Percentiles rank a stretch among this genome's conserved stretches.
phyloP scores from a whole-genome alignment of 306 rosid genomes.

The Lathyrus aphaca region DNA sequence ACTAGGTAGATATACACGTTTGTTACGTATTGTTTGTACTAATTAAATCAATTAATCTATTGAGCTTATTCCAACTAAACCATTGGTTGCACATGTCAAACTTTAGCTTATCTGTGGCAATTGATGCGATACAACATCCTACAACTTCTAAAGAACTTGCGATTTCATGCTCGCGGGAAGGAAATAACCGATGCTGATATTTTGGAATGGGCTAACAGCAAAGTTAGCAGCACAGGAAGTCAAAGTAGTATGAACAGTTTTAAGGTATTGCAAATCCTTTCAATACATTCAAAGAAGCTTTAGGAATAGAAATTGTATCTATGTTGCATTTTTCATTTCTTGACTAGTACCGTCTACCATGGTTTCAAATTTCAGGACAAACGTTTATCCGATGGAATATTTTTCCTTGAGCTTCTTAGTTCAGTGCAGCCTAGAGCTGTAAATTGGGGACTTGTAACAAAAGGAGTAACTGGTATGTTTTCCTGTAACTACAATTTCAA shows the following conservation, averaged over 20 bases:
- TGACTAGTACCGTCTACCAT: neutral
- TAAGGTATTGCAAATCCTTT: slow-evolving; percentile 56
- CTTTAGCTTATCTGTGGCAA: slow-evolving; percentile 94
- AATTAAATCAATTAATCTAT: slow-evolving; percentile 9
- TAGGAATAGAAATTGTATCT: neutral
- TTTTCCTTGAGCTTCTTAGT: slow-evolving; percentile 95
- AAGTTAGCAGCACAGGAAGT: slow-evolving; percentile 77
- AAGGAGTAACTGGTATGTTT: slow-evolving; percentile 77
- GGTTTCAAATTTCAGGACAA: slow-evolving; percentile 66
- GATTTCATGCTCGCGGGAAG: slow-evolving; percentile 89
- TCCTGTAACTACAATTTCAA: slow-evolving; percentile 16
- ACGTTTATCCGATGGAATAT: slow-evolving; percentile 80
- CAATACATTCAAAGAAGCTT: neutral
- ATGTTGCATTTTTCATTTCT: neutral
- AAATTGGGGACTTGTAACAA: slow-evolving; percentile 91
- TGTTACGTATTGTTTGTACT: neutral
- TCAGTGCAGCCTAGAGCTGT: slow-evolving; percentile 88
- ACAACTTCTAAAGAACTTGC: slow-evolving; percentile 89
- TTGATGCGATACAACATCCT: slow-evolving; percentile 91
- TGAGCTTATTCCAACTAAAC: slow-evolving; percentile 10
- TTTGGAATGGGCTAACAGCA: slow-evolving; percentile 88
- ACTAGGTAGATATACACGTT: slow-evolving; percentile 55
- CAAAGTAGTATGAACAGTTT: slow-evolving; percentile 79
- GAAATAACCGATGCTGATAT: slow-evolving; percentile 90
- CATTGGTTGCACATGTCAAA: slow-evolving; percentile 28